These are phyloP conservation scores for Novymonas esmeraldas DNA, from an alignment of 208 protist species.

Conservation along the genomic window DNA sequence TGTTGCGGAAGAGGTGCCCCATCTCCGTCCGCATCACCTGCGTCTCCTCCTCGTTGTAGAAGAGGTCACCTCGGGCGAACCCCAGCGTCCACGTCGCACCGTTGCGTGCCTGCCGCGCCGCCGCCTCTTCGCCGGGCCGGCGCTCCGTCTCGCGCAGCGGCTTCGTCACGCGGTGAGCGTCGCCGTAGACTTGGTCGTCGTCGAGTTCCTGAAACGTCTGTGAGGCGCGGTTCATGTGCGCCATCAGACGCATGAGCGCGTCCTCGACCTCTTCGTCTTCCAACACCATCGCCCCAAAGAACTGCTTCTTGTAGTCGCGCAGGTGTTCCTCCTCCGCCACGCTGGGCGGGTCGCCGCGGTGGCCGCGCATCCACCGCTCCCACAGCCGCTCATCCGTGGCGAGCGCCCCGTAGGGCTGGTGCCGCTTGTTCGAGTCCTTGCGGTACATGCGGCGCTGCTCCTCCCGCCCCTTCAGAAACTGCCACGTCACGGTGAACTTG, in stretches of 20 bases:
- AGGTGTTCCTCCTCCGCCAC: conserved; percentile 85
- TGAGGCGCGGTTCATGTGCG: conserved; percentile 84
- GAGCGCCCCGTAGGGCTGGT: conserved; percentile 84
- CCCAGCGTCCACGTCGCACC: conserved; percentile 89
- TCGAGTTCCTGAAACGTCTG: conserved; percentile 88
- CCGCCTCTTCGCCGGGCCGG: conserved; percentile 65
- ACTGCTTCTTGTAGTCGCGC: conserved; percentile 85
- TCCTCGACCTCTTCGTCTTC: conserved; percentile 92
- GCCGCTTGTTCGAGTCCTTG: conserved; percentile 82
- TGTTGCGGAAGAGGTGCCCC: conserved; percentile 86
- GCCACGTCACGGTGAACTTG: conserved; percentile 90
- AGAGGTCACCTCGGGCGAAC: conserved; percentile 87
- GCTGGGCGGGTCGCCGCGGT: conserved; percentile 83
- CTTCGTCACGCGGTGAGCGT: conserved; percentile 70
- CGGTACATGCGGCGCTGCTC: conserved; percentile 90
- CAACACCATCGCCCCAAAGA: conserved; percentile 84
- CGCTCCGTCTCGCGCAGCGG: conserved; percentile 74
- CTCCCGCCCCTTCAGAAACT: conserved; percentile 79
- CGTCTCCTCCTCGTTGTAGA: conserved; percentile 92
- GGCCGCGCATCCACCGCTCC: conserved; percentile 89
- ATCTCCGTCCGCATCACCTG: conserved; percentile 90
- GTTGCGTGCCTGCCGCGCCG: conserved; percentile 47
- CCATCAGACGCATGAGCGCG: conserved; percentile 85
- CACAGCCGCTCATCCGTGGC: conserved; percentile 86
- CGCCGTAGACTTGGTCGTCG: conserved; percentile 84